Evolutionary conservation across 2,329 filamentous ascomycete species (phyloP).

Genomic region (Alternaria sp.): DNA sequence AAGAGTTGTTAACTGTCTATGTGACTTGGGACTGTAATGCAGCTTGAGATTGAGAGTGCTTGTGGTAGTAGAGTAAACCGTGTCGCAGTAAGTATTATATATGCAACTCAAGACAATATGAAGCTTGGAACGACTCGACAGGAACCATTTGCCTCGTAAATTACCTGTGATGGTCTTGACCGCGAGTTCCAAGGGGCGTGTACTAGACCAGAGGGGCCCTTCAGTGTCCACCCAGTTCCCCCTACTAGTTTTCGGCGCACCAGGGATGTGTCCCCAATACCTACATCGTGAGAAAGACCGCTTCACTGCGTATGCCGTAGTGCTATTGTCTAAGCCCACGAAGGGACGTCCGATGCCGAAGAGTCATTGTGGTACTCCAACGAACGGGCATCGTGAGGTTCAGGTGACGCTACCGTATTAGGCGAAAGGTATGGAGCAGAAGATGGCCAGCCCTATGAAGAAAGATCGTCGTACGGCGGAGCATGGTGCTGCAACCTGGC

Average conservation of each 20-base stretch:
- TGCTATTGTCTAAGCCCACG: not conserved
- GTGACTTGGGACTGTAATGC: no score
- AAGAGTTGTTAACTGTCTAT: no score
- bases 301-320: constrained; percentile 4
- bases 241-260: not conserved
- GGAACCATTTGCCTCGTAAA: not conserved
- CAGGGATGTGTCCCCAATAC: not conserved
- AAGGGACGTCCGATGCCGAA: not conserved
- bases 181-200: not conserved
- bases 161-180: not conserved
- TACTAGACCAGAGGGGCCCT: not conserved
- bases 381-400: not conserved
- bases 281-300: not conserved
- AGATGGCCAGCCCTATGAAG: not conserved
- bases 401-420: not conserved
- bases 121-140: not conserved
- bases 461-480: not conserved
- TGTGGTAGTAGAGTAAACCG: no score
- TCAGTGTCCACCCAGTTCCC: not conserved
- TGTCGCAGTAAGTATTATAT: no score
- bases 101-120: not conserved
- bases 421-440: not conserved
- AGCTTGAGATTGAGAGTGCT: no score
- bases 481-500: not conserved
- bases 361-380: not conserved